Conservation (phyloP, 78 protist species). For the Dictyostelium purpureum region DNA sequence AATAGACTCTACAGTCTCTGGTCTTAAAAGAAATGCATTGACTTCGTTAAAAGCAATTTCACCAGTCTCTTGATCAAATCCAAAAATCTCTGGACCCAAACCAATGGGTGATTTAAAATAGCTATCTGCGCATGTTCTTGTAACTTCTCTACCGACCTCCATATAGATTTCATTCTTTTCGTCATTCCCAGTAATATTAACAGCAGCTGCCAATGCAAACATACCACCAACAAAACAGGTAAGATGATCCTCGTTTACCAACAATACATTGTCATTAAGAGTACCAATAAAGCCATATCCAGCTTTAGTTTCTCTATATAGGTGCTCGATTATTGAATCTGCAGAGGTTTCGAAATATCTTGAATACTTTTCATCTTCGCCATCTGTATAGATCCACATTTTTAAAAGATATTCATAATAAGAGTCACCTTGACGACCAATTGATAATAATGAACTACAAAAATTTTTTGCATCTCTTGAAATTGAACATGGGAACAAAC, state of each 20-base stretch:
- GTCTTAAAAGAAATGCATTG: constrained; percentile 86
- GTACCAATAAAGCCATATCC: constrained; percentile 46
- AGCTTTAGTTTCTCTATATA: constrained; percentile 5
- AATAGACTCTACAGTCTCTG: constrained; percentile 91
- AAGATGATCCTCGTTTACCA: constrained; percentile 88
- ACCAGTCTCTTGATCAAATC: constrained; percentile 53
- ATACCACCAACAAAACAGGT: constrained; percentile 96
- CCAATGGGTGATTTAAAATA: constrained; percentile 73
- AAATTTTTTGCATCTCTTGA: background rate
- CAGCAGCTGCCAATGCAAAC: constrained; percentile 89
- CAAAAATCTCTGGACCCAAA: constrained; percentile 84
- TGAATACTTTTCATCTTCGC: constrained; percentile 9
- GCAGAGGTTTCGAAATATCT: constrained; percentile 65
- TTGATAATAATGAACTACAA: background rate
- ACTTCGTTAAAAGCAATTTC: background rate
- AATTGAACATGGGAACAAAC: constrained; percentile 7
- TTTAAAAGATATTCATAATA: constrained; percentile 86
- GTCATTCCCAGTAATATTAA: background rate
- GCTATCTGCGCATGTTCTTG: constrained; percentile 49
- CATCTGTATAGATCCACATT: constrained; percentile 62
- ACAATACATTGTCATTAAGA: background rate
- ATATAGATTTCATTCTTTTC: background rate
- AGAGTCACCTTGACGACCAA: constrained; percentile 89
- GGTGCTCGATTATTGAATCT: constrained; percentile 1
- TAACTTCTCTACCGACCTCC: constrained; percentile 39